phyloP scores from a whole-genome alignment of 176 grass and related monocot genomes.

The Aegilops speltoides region DNA sequence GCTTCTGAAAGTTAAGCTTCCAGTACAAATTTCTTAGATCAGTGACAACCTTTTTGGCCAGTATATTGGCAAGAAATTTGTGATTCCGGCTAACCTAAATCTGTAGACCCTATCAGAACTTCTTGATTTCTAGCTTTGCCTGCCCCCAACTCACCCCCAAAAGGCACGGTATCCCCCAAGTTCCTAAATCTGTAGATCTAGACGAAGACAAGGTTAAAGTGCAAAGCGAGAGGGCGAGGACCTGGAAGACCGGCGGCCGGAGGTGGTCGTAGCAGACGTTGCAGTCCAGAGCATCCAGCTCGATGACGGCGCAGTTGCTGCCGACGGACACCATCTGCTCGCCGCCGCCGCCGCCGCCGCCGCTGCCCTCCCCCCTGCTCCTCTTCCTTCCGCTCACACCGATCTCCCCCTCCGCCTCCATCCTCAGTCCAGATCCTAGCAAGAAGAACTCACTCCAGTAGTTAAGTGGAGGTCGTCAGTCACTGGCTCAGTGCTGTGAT shows the following conservation, averaged over 20 bases:
- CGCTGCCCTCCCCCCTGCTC: neutral
- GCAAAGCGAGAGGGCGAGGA: neutral
- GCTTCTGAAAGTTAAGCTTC: no score
- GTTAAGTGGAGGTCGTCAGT: no score
- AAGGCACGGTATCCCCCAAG: no score
- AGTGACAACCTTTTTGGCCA: no score
- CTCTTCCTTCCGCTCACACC: neutral
- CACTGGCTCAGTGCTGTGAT: no score
- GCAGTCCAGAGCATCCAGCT: slow-evolving; percentile 46
- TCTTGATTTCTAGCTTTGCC: neutral
- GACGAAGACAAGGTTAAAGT: neutral
- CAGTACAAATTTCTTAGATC: no score
- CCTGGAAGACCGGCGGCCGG: slow-evolving; percentile 1
- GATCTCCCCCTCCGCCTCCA: neutral
- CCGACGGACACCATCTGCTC: neutral
- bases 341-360: neutral
- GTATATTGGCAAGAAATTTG: no score
- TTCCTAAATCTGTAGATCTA: neutral
- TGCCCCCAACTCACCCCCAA: no score
- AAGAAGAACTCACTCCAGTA: no score
- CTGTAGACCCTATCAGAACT: neutral
- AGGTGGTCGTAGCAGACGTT: slow-evolving; percentile 34
- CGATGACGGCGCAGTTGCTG: neutral
- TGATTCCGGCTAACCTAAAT: no score
- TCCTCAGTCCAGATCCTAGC: neutral